A percentile compares a stretch with the other conserved stretches of the same genome.
Evolutionary conservation across 192 early-diverging fungal genomes (phyloP).

Genomic region (Glomus cerebriforme): DNA sequence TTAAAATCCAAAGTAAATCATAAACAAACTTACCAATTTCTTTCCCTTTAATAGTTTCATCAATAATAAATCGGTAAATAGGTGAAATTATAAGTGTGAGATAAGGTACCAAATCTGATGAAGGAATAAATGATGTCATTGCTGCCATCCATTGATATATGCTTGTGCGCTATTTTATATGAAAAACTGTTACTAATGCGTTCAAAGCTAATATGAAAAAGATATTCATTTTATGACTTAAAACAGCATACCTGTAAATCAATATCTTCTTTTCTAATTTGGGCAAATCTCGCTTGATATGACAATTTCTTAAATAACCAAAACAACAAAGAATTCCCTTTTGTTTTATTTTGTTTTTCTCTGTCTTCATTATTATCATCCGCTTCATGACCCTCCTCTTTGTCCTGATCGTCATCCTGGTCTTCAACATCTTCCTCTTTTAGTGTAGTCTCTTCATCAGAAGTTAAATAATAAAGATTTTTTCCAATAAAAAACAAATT

Average conservation of each 20-base stretch:
- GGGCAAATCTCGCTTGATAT: constrained; percentile 65
- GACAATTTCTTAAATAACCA: constrained; percentile 66
- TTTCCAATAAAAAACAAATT: constrained; percentile 92
- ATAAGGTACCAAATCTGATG: constrained; percentile 60
- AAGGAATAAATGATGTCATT: constrained; percentile 66
- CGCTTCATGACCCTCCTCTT: constrained; percentile 47
- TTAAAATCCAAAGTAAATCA: neutral
- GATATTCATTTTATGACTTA: neutral
- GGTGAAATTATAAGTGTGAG: constrained; percentile 72
- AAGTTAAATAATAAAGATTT: constrained; percentile 57
- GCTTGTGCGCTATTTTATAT: constrained; percentile 62
- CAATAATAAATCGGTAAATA: constrained; percentile 79
- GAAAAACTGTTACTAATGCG: constrained; percentile 35
- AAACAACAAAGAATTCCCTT: constrained; percentile 46
- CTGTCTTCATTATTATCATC: constrained; percentile 42
- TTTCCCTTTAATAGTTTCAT: constrained; percentile 64
- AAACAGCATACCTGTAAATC: constrained; percentile 43
- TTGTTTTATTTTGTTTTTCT: constrained; percentile 28
- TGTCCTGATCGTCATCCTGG: constrained; percentile 39
- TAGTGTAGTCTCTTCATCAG: constrained; percentile 33
- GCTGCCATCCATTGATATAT: constrained; percentile 96
- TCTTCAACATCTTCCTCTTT: constrained; percentile 38
- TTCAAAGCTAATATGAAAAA: neutral
- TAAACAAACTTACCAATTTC: constrained; percentile 56
- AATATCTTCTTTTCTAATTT: constrained; percentile 39